Base-by-base conservation (phyloP, 345 rosid species). In the Abelmoschus esculentus region DNA sequence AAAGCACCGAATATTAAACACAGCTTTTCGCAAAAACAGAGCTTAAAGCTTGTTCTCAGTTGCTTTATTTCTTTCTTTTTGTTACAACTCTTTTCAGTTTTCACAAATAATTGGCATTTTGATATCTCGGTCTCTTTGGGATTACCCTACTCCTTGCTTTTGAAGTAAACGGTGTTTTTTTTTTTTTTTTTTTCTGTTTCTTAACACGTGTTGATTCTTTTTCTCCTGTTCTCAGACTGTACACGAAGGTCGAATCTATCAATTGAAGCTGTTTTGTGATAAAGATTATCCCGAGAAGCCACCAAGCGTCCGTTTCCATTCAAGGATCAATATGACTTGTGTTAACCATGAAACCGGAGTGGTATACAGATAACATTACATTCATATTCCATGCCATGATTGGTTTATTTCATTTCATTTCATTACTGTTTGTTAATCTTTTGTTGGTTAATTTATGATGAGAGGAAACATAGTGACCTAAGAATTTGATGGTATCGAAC, bases 281-380 rank as follows among this genome's bases (percentile, higher is more conserved):
- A 90, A 92, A 83, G 98, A 92, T 78, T 92, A 92, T 76, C 98
- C 98, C 0, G 96, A 92, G 85, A 92, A 86, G 84, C 96, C 98
- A 62, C 98, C 98, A 12, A 92, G 82, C 52, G 97, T 89, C 72
- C 91, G 96, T 70, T 92, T 90, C 76, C 97, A 92, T 80, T 90
- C 98, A 58, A 90, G 96, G 70, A 78, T 92, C 76, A 92, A 92
- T 75, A 86, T 92, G 95, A 85, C 89, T 67, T 90, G 95, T 73
- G 96, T 92, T 73, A 89, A 85, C 85, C 98, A 90, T 65, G 96
- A 92, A 85, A 87, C 93, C 31, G 97, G 98, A 80, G 90, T 85
- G 55, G 55, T 50, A 50, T 50, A 50, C 55, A 4, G 2, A 5
- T 5, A n/a, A 50, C 6, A 19, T 50, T 50, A 50, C 55, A 50